Evolutionary conservation across 805 yeast genomes (phyloP).

Genomic region (Grigorovia humatica): DNA sequence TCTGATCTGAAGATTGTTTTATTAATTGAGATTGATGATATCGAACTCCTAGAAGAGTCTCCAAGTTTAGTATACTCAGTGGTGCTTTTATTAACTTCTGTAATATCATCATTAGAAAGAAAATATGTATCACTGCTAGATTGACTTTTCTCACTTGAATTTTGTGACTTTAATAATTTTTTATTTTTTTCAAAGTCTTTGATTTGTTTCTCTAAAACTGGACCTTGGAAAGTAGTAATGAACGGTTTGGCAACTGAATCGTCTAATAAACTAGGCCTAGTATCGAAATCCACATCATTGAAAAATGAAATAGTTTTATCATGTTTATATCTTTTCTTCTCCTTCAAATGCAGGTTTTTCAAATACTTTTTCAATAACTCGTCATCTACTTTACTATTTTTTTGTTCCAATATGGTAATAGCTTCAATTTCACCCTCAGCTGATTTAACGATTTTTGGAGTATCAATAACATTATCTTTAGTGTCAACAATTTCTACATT

Average conservation of each 20-base stretch:
- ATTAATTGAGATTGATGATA: background rate
- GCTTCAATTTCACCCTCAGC: background rate
- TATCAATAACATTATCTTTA: background rate
- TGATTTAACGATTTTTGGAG: background rate
- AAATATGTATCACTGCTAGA: background rate
- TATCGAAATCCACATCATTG: conserved; percentile 40
- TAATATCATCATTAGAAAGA: too few relatives aligned
- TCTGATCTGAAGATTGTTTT: conserved; percentile 2
- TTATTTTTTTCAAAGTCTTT: conserved; percentile 9
- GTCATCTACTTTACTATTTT: conserved; percentile 1
- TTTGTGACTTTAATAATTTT: conserved; percentile 1
- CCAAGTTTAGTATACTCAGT: background rate
- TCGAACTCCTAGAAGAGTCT: background rate
- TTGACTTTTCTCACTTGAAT: background rate
- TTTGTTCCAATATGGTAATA: background rate
- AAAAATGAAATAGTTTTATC: conserved; percentile 36
- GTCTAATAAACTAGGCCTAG: conserved; percentile 43
- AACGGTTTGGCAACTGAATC: conserved; percentile 27
- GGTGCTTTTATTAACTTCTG: background rate
- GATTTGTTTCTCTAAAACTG: conserved; percentile 21
- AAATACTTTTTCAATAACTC: conserved; percentile 6
- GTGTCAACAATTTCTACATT: background rate
- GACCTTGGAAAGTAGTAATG: conserved; percentile 24
- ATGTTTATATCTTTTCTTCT: conserved; percentile 6
- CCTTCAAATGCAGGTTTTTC: conserved; percentile 6